phyloP scores from a whole-genome alignment of 1,139 yeast genomes.

The Yamadazyma triangularis region DNA sequence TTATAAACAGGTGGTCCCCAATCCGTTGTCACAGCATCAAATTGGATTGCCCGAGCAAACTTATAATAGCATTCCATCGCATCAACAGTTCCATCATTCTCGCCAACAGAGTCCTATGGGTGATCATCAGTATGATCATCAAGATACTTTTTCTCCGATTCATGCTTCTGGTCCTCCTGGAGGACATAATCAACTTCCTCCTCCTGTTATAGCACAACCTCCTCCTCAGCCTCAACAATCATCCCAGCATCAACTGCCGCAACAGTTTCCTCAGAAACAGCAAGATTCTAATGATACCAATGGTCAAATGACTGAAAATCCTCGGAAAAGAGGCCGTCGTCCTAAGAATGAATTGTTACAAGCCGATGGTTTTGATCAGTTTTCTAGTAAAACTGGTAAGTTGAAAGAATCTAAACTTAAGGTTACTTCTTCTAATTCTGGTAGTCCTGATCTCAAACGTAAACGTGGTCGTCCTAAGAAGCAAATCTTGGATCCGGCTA shows the following conservation, averaged over 20 bases:
- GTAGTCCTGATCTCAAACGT: slow-evolving; percentile 17
- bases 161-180: too few species aligned
- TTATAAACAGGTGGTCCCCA: not conserved
- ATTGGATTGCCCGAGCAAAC: not conserved
- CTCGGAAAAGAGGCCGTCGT: slow-evolving; percentile 9
- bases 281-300: not conserved
- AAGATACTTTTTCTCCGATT: not conserved
- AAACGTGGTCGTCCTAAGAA: slow-evolving; percentile 46
- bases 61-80: not conserved
- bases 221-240: not conserved
- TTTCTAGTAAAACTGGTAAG: slow-evolving; percentile 6
- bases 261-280: slow-evolving; percentile 2
- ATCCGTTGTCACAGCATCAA: not conserved
- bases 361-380: not conserved
- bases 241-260: slow-evolving; percentile 4
- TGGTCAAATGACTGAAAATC: slow-evolving; percentile 1
- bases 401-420: not conserved
- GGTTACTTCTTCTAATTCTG: not conserved
- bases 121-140: not conserved
- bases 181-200: not conserved
- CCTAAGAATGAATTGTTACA: not conserved
- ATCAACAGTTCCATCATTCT: not conserved
- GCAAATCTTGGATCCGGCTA: slow-evolving; percentile 37
- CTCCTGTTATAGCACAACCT: not conserved
- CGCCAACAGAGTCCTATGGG: slow-evolving; percentile 1